These are phyloP conservation scores for Heliocybe sulcata DNA, from an alignment of 1,284 basidiomycete genomes.

Conservation along the genomic window DNA sequence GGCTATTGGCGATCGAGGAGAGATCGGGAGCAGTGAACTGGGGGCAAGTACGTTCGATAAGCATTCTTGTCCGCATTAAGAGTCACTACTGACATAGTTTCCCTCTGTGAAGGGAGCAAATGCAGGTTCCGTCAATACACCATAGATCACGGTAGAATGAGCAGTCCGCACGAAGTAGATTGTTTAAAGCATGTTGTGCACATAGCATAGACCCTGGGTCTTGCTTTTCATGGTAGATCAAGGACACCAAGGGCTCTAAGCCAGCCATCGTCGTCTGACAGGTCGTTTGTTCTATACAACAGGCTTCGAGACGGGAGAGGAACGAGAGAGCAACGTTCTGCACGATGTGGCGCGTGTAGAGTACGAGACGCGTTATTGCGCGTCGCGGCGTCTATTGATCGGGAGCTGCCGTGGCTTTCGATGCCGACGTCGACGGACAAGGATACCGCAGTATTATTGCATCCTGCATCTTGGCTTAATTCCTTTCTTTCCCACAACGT, in stretches of 20 bases:
- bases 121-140: no score
- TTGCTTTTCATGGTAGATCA: constrained; percentile 74
- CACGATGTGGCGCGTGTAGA: background rate
- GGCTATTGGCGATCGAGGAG: constrained; percentile 67
- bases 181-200: constrained; percentile 81
- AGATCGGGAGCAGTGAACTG: constrained; percentile 86
- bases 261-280: constrained; percentile 1
- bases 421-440: background rate
- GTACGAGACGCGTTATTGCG: background rate
- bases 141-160: constrained; percentile 6
- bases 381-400: background rate
- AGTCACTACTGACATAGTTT: constrained; percentile 46
- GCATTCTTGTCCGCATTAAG: background rate
- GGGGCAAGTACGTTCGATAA: constrained; percentile 5
- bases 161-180: constrained; percentile 57
- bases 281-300: constrained; percentile 2
- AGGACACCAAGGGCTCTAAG: constrained; percentile 41
- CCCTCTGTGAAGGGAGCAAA: constrained; percentile 39
- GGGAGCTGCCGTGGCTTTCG: background rate
- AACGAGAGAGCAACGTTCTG: background rate
- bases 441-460: background rate
- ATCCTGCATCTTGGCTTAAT: background rate
- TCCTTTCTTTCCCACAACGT: background rate
- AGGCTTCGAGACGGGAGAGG: background rate
- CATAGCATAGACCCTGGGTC: constrained; percentile 75